These are phyloP conservation scores for Amanita polypyramis DNA, from an alignment of 768 basidiomycete genomes.

Conservation along the genomic window DNA sequence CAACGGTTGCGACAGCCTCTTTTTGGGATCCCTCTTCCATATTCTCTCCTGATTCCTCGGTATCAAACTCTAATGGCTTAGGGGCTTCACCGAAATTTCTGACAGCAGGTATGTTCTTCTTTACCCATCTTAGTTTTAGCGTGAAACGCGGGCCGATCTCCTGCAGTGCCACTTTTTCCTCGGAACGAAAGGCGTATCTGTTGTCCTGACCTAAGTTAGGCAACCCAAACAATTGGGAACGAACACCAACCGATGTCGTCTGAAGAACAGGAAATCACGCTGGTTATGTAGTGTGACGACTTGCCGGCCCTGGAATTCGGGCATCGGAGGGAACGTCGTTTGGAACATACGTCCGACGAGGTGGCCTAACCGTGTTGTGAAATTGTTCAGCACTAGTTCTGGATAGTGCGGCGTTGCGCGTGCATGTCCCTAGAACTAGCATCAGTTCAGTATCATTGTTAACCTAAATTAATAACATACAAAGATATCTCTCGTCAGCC, in stretches of 20 bases:
- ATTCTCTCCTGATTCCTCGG: slow-evolving; percentile 25
- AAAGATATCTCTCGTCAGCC: slow-evolving; percentile 78
- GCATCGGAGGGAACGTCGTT: slow-evolving; percentile 88
- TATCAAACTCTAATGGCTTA: slow-evolving; percentile 43
- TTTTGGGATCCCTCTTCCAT: slow-evolving; percentile 13
- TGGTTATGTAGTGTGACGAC: slow-evolving; percentile 97
- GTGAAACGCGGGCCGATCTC: slow-evolving; percentile 99
- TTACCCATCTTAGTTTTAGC: slow-evolving; percentile 81
- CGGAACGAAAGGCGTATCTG: slow-evolving; percentile 87
- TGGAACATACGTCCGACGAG: slow-evolving; percentile 93
- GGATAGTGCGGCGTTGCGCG: slow-evolving; percentile 88
- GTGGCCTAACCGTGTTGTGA: slow-evolving; percentile 89
- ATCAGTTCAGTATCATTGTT: neutral
- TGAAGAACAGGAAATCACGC: slow-evolving; percentile 95
- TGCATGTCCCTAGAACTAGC: slow-evolving; percentile 65
- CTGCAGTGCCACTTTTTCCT: slow-evolving; percentile 86
- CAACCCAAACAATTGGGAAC: slow-evolving; percentile 6
- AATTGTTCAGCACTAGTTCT: slow-evolving; percentile 90
- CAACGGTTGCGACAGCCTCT: slow-evolving; percentile 22
- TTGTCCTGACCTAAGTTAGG: neutral
- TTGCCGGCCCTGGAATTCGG: slow-evolving; percentile 92
- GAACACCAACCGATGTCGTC: slow-evolving; percentile 72
- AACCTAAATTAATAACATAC: slow-evolving; percentile 30
- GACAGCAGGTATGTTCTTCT: slow-evolving; percentile 82
- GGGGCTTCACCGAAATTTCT: slow-evolving; percentile 56